These are phyloP conservation scores for Colletotrichum sp. DNA, from an alignment of 2,329 filamentous ascomycete genomes.

Conservation along the genomic window DNA sequence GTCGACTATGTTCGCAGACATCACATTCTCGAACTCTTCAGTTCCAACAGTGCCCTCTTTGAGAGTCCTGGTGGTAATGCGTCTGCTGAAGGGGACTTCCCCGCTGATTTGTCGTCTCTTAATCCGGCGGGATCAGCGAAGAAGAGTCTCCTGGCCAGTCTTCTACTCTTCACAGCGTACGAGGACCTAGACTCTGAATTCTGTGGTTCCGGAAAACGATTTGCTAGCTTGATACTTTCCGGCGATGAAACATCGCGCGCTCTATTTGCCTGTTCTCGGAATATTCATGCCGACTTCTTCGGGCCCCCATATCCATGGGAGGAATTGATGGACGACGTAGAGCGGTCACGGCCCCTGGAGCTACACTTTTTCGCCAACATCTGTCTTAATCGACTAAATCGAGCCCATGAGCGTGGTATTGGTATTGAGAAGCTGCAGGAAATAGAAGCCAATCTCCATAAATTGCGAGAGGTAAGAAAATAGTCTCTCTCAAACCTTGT, in stretches of 20 bases:
- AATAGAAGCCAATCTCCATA: background rate
- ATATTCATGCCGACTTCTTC: background rate
- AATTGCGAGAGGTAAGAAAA: background rate
- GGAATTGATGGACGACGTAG: background rate
- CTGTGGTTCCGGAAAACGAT: background rate
- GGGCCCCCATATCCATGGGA: background rate
- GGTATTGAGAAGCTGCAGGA: background rate
- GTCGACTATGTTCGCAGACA: background rate
- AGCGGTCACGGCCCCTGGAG: background rate
- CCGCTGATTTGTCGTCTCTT: background rate
- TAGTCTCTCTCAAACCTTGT: background rate
- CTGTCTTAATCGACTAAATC: background rate
- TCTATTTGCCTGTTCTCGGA: background rate
- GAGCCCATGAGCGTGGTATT: background rate
- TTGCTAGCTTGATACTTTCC: background rate
- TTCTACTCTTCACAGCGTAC: background rate
- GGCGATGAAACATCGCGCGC: background rate
- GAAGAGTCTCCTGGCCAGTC: background rate
- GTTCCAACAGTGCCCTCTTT: background rate
- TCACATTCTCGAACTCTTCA: background rate
- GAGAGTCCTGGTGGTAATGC: background rate
- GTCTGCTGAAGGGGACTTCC: background rate
- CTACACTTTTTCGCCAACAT: background rate
- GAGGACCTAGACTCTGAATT: background rate
- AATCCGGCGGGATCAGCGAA: background rate